A percentile compares a stretch with the other conserved stretches of the same genome.
Conservation (phyloP, 306 rosid genomes). For the Rubus idaeus region DNA sequence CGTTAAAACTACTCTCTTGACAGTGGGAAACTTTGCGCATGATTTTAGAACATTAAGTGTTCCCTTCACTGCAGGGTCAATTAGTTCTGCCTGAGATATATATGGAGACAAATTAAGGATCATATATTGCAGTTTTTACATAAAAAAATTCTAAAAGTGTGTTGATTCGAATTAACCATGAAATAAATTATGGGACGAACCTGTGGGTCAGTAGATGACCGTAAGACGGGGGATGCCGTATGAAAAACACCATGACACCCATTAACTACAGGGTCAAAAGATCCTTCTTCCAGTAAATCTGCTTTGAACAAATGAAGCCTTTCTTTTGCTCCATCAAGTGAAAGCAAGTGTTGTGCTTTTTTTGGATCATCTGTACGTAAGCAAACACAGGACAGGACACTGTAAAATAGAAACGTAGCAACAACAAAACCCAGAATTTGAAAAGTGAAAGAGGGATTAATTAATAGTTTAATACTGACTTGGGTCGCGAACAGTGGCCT, state of each 20-base stretch:
- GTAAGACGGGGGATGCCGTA: conserved; percentile 43
- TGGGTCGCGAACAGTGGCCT: conserved; percentile 42
- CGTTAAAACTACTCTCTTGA: too few relatives aligned
- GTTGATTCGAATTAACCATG: too few relatives aligned
- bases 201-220: conserved; percentile 32
- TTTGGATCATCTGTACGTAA: conserved; percentile 13
- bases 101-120: too few relatives aligned
- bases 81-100: too few relatives aligned
- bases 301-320: conserved; percentile 48
- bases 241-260: conserved; percentile 57
- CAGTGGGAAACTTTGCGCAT: too few relatives aligned
- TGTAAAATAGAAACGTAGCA: too few relatives aligned
- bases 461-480: conserved; percentile 11
- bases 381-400: not conserved
- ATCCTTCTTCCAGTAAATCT: conserved; percentile 46
- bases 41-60: too few relatives aligned
- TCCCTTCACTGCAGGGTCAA: too few relatives aligned
- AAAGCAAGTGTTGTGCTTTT: conserved; percentile 22
- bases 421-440: too few relatives aligned
- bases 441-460: too few relatives aligned
- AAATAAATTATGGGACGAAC: conserved; percentile 1
- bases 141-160: too few relatives aligned
- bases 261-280: conserved; percentile 39
- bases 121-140: too few relatives aligned
- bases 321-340: conserved; percentile 33